Base-by-base conservation (phyloP, 345 rosid genomes). In the Hypericum androsaemum region DNA sequence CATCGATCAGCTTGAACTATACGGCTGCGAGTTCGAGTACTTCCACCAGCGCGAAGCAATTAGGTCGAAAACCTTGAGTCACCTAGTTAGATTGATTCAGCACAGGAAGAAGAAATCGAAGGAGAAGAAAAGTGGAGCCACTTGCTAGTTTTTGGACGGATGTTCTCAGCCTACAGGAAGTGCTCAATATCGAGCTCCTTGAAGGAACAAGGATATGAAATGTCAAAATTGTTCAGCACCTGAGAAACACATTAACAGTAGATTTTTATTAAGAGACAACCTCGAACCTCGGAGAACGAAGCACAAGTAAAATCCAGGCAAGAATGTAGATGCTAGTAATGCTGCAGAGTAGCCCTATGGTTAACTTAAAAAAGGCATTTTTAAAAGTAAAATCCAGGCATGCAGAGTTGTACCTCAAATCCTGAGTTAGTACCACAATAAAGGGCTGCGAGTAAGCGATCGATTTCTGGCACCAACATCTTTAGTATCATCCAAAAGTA, bases 341-440 rank as follows among this genome's bases (percentile, higher is more conserved):
- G 32, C 4, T 22, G 32, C 32, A 22, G 32, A 22, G 32, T 22
- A 22, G 32, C 32, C 32, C 1, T 4, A 22, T 22, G 1, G 32
- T 22, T 22, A 22, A 22, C 32, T 22, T 22, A 22, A 22, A 22
- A 22, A 22, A 4, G 32, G 32, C 32, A 22, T 22, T 22, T 10
- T 46, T 45, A 5, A 46, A 13, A 6, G 6, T 16, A 44, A n/a
- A 46, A 13, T 8, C 8, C 50, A 46, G 8, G 22, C 28, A 46
- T 46, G 6, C 15, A 46, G 50, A 46, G 9, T 13, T 46, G 16
- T 76, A 92, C 97, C 98, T 88, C 98, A 76, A 92, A 92, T 60
- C 97, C 97, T 16, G 98, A 88, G 76, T 72, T 81, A 48, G 90
- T 77, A 59, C 97, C 90, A 64, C 98, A 92, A 59, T 85, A 73